A percentile compares a stretch with the other conserved stretches of the same genome.
Evolutionary conservation across 2,329 filamentous ascomycete genomes (phyloP).

Genomic region (Ophiostoma montium): DNA sequence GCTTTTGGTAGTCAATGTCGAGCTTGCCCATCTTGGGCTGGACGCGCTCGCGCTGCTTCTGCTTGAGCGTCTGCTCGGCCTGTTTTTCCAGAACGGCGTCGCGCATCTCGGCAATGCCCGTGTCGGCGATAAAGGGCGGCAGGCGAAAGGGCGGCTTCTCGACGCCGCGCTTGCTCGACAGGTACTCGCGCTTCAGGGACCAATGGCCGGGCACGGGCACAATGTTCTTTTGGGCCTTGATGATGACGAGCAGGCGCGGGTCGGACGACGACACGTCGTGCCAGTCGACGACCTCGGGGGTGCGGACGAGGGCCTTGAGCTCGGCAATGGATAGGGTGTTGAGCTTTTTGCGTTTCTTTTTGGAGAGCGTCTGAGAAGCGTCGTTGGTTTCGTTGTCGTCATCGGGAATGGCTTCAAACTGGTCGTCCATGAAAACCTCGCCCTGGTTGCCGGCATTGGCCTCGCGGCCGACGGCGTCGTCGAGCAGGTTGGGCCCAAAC

Average conservation of each 20-base stretch:
- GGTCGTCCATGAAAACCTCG: conserved; percentile 69
- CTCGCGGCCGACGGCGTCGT: conserved; percentile 50
- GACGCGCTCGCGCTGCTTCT: conserved; percentile 89
- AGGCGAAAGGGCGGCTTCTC: conserved; percentile 89
- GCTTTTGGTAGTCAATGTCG: conserved; percentile 95
- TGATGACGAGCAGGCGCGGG: conserved; percentile 76
- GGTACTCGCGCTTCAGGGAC: conserved; percentile 91
- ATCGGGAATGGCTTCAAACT: conserved; percentile 74
- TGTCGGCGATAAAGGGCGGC: conserved; percentile 94
- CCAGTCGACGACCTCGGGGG: conserved; percentile 95
- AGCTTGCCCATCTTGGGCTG: conserved; percentile 93
- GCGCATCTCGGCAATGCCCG: conserved; percentile 94
- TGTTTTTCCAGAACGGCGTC: conserved; percentile 94
- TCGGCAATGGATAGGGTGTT: conserved; percentile 88
- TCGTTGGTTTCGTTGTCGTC: conserved; percentile 53
- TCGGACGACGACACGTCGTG: conserved; percentile 87
- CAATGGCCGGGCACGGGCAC: conserved; percentile 90
- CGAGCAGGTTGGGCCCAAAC: conserved; percentile 54
- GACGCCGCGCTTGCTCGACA: conserved; percentile 92
- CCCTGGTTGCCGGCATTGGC: conserved; percentile 62
- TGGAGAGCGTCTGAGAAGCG: conserved; percentile 55
- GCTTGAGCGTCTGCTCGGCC: conserved; percentile 78
- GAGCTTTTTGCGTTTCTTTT: conserved; percentile 85
- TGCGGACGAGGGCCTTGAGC: conserved; percentile 79
- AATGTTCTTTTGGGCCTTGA: conserved; percentile 90